Evolutionary conservation across 1,139 yeast genomes (phyloP), one percentile per base, ranked within the genome.

Genomic region (Nakaseomyces glabratus): DNA sequence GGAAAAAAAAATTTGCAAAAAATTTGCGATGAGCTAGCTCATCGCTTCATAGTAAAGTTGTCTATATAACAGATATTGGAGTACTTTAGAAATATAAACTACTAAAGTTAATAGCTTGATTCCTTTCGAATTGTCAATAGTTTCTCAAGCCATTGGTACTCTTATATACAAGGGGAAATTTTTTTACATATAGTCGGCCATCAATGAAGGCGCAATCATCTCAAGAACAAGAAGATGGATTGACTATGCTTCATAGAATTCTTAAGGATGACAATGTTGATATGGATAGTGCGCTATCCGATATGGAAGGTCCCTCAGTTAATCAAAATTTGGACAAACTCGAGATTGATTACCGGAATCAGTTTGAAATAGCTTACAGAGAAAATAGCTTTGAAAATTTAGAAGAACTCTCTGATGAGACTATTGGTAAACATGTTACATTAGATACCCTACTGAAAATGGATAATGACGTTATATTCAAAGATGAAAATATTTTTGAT

Each of bases 271-370:
- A 26, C n/a, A n/a, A n/a, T 26, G 14, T n/a, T 3, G 18, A 17
- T 26, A 15, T 6, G n/a, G 21, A 17, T 6, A 26, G 10, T 26
- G 8, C 30, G 4, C 13, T 26, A 18, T 17, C 18, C 15, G 30
- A 26, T 26, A n/a, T 26, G 14, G 30, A 18, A 6, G 17, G 21
- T 11, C 30, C 30, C 9, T 18, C 18, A 6, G 30, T 11, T 7
- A 11, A 17, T 17, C 21, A 26, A 6, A 21, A 18, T n/a, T 20
- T 8, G 9, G 18, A 18, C 15, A 18, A 26, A 18, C 12, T 26
- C 17, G 30, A 26, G n/a, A 20, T 17, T 17, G 30, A 26, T 26
- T 26, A 26, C 30, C 30, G 30, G 30, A 26, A 26, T 26, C 30
- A 26, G 30, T 26, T 26, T 15, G 30, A 26, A 11, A 15, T 26